Percentiles rank a stretch among this genome's conserved stretches.
phyloP scores from a whole-genome alignment of 1,284 basidiomycete genomes.

The Cryptococcus floricola region DNA sequence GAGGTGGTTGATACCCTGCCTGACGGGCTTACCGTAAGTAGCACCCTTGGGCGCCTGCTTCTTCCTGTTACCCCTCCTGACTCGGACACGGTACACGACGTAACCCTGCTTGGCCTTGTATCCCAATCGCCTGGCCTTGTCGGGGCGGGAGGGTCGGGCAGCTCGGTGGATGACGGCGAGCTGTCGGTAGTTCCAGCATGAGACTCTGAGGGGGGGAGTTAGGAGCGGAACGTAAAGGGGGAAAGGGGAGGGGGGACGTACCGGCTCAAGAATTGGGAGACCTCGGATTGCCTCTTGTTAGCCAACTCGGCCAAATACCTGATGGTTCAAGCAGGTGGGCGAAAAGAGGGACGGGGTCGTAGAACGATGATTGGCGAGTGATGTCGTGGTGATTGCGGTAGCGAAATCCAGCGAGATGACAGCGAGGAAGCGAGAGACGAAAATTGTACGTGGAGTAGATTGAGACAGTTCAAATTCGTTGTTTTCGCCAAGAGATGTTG shows the following conservation, averaged over 20 bases:
- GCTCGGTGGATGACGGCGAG: conserved; percentile 97
- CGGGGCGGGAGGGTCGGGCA: conserved; percentile 93
- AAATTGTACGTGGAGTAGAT: no score
- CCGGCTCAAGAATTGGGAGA: conserved; percentile 71
- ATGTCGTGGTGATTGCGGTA: no score
- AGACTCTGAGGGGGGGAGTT: conserved; percentile 76
- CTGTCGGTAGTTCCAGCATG: conserved; percentile 99
- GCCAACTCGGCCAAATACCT: conserved; percentile 93
- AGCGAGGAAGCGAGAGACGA: no score
- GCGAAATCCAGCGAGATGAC: no score
- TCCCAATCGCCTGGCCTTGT: conserved; percentile 97
- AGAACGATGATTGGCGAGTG: no score
- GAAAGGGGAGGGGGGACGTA: no score
- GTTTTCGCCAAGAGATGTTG: no score
- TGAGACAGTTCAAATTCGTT: no score
- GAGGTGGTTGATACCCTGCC: conserved; percentile 99
- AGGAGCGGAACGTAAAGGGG: no score
- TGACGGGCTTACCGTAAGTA: conserved; percentile 98
- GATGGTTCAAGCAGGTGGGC: conserved; percentile 60
- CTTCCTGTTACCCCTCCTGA: conserved; percentile 98
- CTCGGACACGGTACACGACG: conserved; percentile 95
- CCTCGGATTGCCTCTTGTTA: conserved; percentile 59
- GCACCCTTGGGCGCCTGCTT: conserved; percentile 98
- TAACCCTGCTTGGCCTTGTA: conserved; percentile 99
- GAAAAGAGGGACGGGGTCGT: no score